Conservation (phyloP, 345 rosid species). For the Viola odorata region DNA sequence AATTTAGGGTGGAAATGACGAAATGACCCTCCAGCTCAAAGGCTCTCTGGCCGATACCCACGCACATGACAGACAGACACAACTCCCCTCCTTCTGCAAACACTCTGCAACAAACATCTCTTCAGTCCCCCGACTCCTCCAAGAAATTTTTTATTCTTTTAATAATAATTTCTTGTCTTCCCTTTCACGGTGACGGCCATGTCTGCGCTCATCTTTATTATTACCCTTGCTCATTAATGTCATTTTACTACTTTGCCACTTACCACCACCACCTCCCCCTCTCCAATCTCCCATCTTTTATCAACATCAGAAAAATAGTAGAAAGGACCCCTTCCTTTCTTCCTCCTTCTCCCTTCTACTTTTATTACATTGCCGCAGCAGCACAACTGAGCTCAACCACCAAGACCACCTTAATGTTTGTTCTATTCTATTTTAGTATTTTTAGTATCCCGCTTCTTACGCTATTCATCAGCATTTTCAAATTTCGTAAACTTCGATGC, state of each 20-base stretch:
- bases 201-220: slow-evolving; percentile 17
- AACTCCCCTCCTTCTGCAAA: slow-evolving; percentile 27
- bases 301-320: not conserved
- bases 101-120: slow-evolving; percentile 33
- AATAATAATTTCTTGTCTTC: not conserved
- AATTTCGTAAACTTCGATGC: slow-evolving; percentile 44
- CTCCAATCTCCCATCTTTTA: not conserved
- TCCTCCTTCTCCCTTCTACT: not conserved
- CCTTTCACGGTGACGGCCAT: slow-evolving; percentile 9
- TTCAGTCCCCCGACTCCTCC: slow-evolving; percentile 16
- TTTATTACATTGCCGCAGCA: not conserved
- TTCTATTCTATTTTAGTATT: slow-evolving; percentile 11
- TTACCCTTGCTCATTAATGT: slow-evolving; percentile 33
- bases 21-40: slow-evolving; percentile 18
- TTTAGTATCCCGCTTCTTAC: slow-evolving; percentile 42
- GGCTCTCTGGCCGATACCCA: slow-evolving; percentile 41
- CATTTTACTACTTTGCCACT: slow-evolving; percentile 56
- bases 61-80: slow-evolving; percentile 2
- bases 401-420: slow-evolving; percentile 26
- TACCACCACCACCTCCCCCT: slow-evolving; percentile 1
- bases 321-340: not conserved
- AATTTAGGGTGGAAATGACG: slow-evolving; percentile 17
- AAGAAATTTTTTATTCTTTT: not conserved
- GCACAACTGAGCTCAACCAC: not conserved
- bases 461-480: slow-evolving; percentile 23